A percentile compares a stretch with the other conserved stretches of the same genome.
These are phyloP conservation scores for Marsdenia floribunda DNA, from an alignment of 257 asterid genomes.

Conservation along the genomic window DNA sequence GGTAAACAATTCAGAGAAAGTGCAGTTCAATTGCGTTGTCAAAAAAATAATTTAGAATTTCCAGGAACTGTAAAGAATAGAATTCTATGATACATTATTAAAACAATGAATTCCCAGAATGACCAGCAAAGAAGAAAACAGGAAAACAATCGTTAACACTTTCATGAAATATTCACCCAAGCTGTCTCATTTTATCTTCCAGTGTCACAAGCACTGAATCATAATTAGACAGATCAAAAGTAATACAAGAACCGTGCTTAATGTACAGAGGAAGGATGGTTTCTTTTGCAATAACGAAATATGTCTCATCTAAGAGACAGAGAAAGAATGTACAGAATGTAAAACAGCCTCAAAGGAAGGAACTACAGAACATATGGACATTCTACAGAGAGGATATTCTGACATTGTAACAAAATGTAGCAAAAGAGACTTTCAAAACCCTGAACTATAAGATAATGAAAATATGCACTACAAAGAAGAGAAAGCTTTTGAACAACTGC, in stretches of 20 bases:
- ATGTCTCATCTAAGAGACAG: not conserved
- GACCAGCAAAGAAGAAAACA: not conserved
- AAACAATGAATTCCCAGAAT: not conserved
- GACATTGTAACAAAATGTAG: not conserved
- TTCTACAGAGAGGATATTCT: not conserved
- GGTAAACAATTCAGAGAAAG: not conserved
- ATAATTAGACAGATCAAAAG: not conserved
- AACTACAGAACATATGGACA: not conserved
- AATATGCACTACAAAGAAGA: not conserved
- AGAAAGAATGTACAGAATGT: not conserved
- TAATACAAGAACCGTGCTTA: not conserved
- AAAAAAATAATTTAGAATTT: not conserved
- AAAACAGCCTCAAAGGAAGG: not conserved
- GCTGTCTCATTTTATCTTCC: not conserved
- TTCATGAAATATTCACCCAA: not conserved
- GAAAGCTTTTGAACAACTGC: not conserved
- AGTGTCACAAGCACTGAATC: not conserved
- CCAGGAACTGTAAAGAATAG: not conserved
- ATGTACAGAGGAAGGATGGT: not conserved
- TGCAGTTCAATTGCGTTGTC: slow-evolving; percentile 8
- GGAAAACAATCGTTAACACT: not conserved
- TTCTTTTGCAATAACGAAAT: not conserved
- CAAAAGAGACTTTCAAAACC: not conserved
- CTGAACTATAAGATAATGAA: not conserved
- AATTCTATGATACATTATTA: not conserved